Evolutionary conservation across 2,329 filamentous ascomycete genomes (phyloP), one percentile per base, ranked within the genome.

Genomic region (Aspergillus sp.): DNA sequence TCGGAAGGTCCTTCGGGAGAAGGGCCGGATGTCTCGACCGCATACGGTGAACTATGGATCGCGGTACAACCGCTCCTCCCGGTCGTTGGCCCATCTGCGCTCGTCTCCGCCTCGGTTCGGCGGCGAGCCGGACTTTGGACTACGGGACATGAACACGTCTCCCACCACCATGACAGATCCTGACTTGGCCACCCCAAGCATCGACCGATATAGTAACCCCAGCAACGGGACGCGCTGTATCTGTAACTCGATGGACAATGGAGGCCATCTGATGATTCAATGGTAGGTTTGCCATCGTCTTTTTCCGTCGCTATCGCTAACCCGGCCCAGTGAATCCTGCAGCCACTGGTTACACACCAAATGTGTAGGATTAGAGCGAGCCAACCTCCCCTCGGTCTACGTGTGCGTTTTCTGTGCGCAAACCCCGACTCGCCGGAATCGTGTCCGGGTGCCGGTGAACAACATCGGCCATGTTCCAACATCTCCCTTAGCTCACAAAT

Each of bases 311-410:
- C 14, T 26, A 20, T 10, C 20, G 24, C 26, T 35, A 22, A 17
- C 45, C 14, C 43, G 32, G 45, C 50, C 20, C 55, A 79, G 83
- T 68, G 80, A 82, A 65, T 81, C 79, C 20, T 86, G 83, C 69
- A 79, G 74, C n/a, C 82, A 84, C 59, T 86, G 81, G 79, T 71
- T 83, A 26, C 83, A 86, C 60, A 79, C 79, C 30, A 73, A 74
- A 50, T 86, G 83, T 59, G 75, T 84, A 19, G 81, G 82, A 2
- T 65, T 84, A 14, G 76, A 79, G 51, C 66, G 72, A 16, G 72
- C 74, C 35, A 76, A 74, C 49, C 67, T 79, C 19, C 68, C 74
- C 9, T 73, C 75, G 1, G 68, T 77, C 26, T 81, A 80, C 57
- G 73, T 80, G 11, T 82, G 79, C 62, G 66, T 76, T 38, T 78